Conservation (phyloP, 768 basidiomycete genomes). For the Tylopilus sp. region DNA sequence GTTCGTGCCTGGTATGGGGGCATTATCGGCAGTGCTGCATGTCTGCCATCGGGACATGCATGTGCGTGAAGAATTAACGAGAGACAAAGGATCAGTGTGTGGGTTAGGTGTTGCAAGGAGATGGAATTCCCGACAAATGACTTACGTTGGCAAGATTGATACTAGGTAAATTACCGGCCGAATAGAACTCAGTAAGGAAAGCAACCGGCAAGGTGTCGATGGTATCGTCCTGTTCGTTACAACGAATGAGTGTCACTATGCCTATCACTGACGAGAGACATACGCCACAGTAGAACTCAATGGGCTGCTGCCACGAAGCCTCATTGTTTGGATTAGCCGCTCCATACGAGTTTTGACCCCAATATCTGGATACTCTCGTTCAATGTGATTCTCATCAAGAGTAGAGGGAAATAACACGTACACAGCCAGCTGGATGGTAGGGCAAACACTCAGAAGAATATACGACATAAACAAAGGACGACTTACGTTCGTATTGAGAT, state of each 20-base stretch:
- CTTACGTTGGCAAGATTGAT: constrained; percentile 66
- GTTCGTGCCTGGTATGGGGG: constrained; percentile 41
- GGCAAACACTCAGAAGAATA: too few species aligned
- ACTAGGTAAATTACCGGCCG: constrained; percentile 56
- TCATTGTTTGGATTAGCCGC: constrained; percentile 47
- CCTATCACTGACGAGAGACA: constrained; percentile 10
- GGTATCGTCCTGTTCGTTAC: constrained; percentile 48
- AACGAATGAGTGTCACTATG: constrained; percentile 2
- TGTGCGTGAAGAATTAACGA: too few species aligned
- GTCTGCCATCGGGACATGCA: too few species aligned
- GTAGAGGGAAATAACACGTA: constrained; percentile 3
- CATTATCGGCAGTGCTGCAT: constrained; percentile 39
- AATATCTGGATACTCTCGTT: too few species aligned
- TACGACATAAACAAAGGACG: too few species aligned
- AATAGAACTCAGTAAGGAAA: constrained; percentile 66
- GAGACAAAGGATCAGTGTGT: too few species aligned
- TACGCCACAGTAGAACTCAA: constrained; percentile 65
- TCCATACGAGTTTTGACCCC: constrained; percentile 76
- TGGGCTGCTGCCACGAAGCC: constrained; percentile 57
- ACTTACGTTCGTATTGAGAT: constrained; percentile 22
- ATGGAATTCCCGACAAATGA: too few species aligned
- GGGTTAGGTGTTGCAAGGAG: too few species aligned
- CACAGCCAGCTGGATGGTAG: constrained; percentile 28
- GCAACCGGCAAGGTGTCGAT: constrained; percentile 69
- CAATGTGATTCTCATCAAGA: too few species aligned